phyloP scores from a whole-genome alignment of 1,284 basidiomycete genomes.

The Ceratobasidium sp. region DNA sequence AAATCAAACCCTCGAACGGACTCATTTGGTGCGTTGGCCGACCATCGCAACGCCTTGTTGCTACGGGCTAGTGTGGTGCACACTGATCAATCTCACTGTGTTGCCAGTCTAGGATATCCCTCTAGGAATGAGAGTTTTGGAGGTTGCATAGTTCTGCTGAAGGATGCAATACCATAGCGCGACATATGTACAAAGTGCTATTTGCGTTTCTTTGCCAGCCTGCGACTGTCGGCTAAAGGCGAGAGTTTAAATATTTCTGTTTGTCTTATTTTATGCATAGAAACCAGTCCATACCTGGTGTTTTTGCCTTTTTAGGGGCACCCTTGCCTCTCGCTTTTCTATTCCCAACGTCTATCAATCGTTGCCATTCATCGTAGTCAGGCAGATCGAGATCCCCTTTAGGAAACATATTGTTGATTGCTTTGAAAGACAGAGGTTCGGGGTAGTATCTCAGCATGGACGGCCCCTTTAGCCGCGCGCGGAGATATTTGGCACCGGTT shows the following conservation, averaged over 20 bases:
- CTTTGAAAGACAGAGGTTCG: conserved; percentile 58
- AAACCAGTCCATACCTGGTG: conserved; percentile 62
- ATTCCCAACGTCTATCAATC: conserved; percentile 70
- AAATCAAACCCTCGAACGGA: too few species aligned
- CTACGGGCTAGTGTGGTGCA: too few species aligned
- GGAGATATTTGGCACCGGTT: conserved; percentile 86
- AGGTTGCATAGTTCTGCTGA: not conserved
- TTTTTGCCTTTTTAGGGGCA: conserved; percentile 77
- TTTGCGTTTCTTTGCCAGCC: conserved; percentile 42
- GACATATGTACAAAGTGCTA: conserved; percentile 6
- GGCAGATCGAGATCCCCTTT: conserved; percentile 60
- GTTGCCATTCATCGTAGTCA: conserved; percentile 68
- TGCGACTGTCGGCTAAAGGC: conserved; percentile 46
- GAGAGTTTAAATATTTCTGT: too few species aligned
- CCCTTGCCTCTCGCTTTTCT: conserved; percentile 79
- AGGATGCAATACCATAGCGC: not conserved
- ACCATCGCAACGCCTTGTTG: too few species aligned
- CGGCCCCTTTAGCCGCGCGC: conserved; percentile 74
- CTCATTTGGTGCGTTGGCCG: too few species aligned
- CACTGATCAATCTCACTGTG: too few species aligned
- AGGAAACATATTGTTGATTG: conserved; percentile 57
- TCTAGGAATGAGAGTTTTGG: not conserved
- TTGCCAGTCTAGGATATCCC: too few species aligned
- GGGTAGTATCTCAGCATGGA: conserved; percentile 83
- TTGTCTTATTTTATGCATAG: too few species aligned